Evolutionary conservation across 306 rosid species (phyloP), one percentile per base, ranked within the genome.

Genomic region (Vigna radiata): DNA sequence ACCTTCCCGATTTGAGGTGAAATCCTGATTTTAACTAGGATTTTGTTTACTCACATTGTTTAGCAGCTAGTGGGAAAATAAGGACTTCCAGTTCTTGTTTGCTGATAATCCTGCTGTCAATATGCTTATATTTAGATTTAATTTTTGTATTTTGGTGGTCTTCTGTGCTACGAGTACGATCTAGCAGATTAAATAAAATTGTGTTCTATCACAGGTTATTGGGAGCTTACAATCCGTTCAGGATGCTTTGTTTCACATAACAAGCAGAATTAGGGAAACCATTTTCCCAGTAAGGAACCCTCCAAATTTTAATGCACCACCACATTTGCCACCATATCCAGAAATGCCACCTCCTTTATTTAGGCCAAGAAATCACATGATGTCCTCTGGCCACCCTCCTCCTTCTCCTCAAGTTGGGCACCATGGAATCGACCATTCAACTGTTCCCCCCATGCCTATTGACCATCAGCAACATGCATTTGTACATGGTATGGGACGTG

Each of bases 241-340:
- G 85, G 98, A 91, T 76, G 98, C 98, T 37, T 84, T 93, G 82
- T 93, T 86, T 89, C 98, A 90, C 69, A 86, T 93, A 82, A 93
- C 96, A 65, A 58, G 91, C 75, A 86, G 96, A 60, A 86, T 93
- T 48, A 88, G 97, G 63, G 97, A 93, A 84, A 86, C 91, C 71
- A 88, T 90, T 75, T 87, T 90, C 84, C 93, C 94, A 23, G 47
- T 85, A 69, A 89, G 73, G 82, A 73, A 81, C 31, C 84, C 87
- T 83, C 89, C 96, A 78, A 93, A 90, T 80, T 89, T 85, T 79
- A 68, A 81, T 70, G 82, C 64, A 71, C 92, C 89, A 13, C 85
- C 87, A 16, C 86, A 85, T 77, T 1, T 85, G 80, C 85, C 93
- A 44, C 90, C 94, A 8, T 88, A 76, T 74, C 84, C 86, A 1